Evolutionary conservation across 164 flowering plant species (phyloP), one percentile per base, ranked within the genome.

Genomic region (Platanus orientalis): DNA sequence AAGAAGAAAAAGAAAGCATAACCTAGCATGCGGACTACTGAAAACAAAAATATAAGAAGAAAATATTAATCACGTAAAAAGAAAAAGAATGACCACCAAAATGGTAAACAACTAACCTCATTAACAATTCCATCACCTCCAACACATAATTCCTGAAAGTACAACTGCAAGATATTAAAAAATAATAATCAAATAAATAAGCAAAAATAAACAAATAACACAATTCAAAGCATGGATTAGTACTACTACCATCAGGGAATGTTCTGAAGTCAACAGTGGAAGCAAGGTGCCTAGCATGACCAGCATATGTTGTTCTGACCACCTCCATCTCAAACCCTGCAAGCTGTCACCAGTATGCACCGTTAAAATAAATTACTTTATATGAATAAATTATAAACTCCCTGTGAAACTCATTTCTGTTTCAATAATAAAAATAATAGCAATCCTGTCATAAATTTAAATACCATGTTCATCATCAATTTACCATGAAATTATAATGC

Each of bases 111-210:
- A 66, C 96, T 62, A 57, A 94, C 99, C 99, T 94, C 99, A 76
- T 94, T 94, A 16, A 94, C 82, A 74, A 94, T 94, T 56, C 99
- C 99, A 81, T 94, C 99, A 73, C 99, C 99, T 61, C 99, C 99
- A 67, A 94, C 96, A 72, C 99, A 94, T 67, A 94, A 94, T 94
- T 68, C 99, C 99, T 94, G 82, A 69, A 23, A 50, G 64, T 58
- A 40, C 6, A n/a, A n/a, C n/a, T n/a, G n/a, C n/a, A n/a, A n/a
- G n/a, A n/a, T n/a, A n/a, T 14, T 29, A 58, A 2, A 45, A 32
- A 34, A n/a, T 21, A 57, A 64, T 16, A 29, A 26, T 20, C 16
- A 0, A 53, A 26, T 63, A 20, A 13, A 42, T 52, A 44, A 64
- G 62, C 48, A 21, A 49, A 47, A 32, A 1, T 20, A 53, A 20